Evolutionary conservation across 345 rosid species (phyloP).

Genomic region (Noccaea caerulescens): DNA sequence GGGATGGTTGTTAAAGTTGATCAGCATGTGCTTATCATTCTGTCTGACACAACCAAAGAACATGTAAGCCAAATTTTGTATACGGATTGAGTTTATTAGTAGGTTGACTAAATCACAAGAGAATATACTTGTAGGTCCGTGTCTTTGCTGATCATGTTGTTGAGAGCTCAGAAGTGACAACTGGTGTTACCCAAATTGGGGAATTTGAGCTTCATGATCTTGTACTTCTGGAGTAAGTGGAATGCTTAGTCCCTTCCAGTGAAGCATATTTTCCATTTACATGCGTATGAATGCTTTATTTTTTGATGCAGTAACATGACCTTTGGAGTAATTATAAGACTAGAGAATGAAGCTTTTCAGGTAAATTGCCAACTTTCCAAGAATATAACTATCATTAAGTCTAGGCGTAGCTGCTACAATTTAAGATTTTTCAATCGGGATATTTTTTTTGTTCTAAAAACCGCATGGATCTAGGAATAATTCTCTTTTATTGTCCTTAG

Average conservation of each 20-base stretch:
- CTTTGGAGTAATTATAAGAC: conserved; percentile 94
- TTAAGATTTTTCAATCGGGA: neutral
- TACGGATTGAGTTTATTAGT: conserved; percentile 9
- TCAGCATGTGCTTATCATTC: conserved; percentile 85
- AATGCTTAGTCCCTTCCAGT: conserved; percentile 13
- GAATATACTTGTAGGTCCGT: conserved; percentile 61
- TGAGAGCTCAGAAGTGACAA: conserved; percentile 94
- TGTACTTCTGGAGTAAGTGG: conserved; percentile 85
- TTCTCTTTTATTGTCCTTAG: conserved; percentile 42
- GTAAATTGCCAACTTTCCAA: conserved; percentile 42
- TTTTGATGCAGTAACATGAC: conserved; percentile 69
- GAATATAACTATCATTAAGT: conserved; percentile 23
- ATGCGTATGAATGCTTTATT: conserved; percentile 8
- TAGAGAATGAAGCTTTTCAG: conserved; percentile 97
- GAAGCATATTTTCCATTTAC: conserved; percentile 19
- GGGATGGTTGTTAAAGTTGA: conserved; percentile 99
- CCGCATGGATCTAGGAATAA: conserved; percentile 13
- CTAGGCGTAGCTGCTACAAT: neutral
- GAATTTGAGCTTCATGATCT: conserved; percentile 97
- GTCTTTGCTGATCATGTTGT: conserved; percentile 97
- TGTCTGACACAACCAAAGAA: conserved; percentile 93
- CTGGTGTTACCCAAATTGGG: conserved; percentile 86
- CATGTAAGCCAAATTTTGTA: conserved; percentile 58
- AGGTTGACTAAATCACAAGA: neutral
- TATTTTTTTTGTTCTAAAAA: neutral